These are phyloP conservation scores for Cutaneotrichosporon sp. DNA, from an alignment of 1,284 basidiomycete genomes.

Conservation along the genomic window DNA sequence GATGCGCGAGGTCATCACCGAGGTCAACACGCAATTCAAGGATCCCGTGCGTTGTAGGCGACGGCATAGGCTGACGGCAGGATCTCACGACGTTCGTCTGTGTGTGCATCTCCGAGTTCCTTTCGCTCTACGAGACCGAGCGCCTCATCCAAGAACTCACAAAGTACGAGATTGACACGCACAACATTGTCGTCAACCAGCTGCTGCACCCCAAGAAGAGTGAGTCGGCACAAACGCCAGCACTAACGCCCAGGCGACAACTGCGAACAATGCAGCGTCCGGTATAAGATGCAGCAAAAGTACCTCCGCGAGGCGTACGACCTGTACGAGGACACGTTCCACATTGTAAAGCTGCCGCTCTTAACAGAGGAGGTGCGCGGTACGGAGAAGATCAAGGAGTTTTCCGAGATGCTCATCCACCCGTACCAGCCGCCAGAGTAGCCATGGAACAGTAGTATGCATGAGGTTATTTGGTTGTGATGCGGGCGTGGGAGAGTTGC, in stretches of 20 bases:
- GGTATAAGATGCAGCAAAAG: slow-evolving; percentile 97
- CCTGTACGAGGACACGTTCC: slow-evolving; percentile 94
- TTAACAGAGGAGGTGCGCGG: slow-evolving; percentile 96
- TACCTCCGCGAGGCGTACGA: slow-evolving; percentile 91
- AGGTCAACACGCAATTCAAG: slow-evolving; percentile 99
- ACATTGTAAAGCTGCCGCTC: slow-evolving; percentile 85
- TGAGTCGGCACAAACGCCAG: slow-evolving; percentile 45
- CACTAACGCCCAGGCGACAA: slow-evolving; percentile 59
- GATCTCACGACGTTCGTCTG: slow-evolving; percentile 98
- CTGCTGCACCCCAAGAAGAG: slow-evolving; percentile 87
- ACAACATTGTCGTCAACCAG: slow-evolving; percentile 98
- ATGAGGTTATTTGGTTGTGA: background rate
- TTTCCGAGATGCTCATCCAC: slow-evolving; percentile 54
- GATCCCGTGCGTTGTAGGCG: slow-evolving; percentile 90
- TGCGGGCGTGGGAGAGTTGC: slow-evolving; percentile 1
- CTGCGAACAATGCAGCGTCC: slow-evolving; percentile 90
- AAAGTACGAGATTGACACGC: slow-evolving; percentile 94
- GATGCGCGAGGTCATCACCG: slow-evolving; percentile 95
- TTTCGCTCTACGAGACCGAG: slow-evolving; percentile 97
- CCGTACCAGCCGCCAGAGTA: slow-evolving; percentile 26
- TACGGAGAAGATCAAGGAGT: slow-evolving; percentile 83
- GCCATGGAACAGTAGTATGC: background rate
- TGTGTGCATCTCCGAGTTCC: slow-evolving; percentile 96
- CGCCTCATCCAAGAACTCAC: slow-evolving; percentile 94
- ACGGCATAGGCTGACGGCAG: slow-evolving; percentile 51